A percentile compares a stretch with the other conserved stretches of the same genome.
These are phyloP conservation scores for Globisporangium takayamanum DNA, from an alignment of 352 stramenopile genomes.

Conservation along the genomic window DNA sequence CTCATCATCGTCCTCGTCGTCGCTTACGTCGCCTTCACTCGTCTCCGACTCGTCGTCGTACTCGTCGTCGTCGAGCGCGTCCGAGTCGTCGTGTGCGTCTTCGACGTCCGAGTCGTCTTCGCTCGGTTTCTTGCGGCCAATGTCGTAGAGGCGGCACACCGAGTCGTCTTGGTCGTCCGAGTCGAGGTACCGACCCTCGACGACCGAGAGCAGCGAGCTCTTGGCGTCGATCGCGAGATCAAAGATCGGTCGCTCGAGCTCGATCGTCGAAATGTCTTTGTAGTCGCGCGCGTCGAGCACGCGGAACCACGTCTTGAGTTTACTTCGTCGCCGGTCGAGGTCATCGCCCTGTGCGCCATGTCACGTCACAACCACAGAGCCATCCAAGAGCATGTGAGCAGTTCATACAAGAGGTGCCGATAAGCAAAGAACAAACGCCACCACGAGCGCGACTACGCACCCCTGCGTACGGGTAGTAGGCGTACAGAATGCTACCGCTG, in stretches of 20 bases:
- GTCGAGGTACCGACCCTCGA: constrained; percentile 73
- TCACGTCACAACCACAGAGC: background rate
- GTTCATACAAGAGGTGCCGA: too few relatives aligned
- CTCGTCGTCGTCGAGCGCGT: constrained; percentile 71
- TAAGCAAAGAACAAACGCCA: too few relatives aligned
- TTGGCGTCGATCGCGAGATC: constrained; percentile 61
- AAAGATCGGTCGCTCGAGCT: constrained; percentile 73
- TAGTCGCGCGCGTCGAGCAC: constrained; percentile 80
- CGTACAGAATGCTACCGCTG: constrained; percentile 68
- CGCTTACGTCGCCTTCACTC: constrained; percentile 33
- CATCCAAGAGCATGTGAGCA: background rate
- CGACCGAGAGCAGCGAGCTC: constrained; percentile 56
- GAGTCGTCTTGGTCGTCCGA: constrained; percentile 64
- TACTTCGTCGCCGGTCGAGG: constrained; percentile 44
- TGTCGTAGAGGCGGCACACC: constrained; percentile 82
- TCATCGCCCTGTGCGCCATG: constrained; percentile 38
- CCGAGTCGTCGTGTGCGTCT: constrained; percentile 59
- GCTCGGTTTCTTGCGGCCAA: constrained; percentile 73
- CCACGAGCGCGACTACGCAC: constrained; percentile 19
- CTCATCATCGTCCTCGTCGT: constrained; percentile 43
- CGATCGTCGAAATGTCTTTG: constrained; percentile 78
- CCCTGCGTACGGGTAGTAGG: constrained; percentile 69
- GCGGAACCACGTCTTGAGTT: constrained; percentile 81
- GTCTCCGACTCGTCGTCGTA: constrained; percentile 61
- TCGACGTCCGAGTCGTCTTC: constrained; percentile 88